phyloP scores from a whole-genome alignment of 768 basidiomycete species.

The Hydnomerulius pinastri region DNA sequence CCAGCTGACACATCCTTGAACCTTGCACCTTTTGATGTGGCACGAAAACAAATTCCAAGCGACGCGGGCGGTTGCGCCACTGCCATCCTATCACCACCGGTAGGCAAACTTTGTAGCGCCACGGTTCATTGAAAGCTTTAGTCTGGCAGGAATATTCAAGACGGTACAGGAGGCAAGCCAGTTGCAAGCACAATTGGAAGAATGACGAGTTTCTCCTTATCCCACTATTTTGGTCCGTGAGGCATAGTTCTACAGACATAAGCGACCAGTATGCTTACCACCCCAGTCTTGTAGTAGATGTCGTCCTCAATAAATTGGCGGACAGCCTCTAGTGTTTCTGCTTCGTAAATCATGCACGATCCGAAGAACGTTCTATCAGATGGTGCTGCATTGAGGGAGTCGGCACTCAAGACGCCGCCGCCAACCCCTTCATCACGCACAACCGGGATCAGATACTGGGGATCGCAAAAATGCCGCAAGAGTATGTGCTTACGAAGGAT shows the following conservation, averaged over 20 bases:
- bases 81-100: too few species aligned
- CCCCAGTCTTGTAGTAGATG: conserved; percentile 21
- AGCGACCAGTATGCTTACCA: conserved; percentile 17
- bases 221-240: conserved; percentile 48
- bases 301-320: conserved; percentile 26
- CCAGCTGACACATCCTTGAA: too few species aligned
- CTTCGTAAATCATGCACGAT: conserved; percentile 55
- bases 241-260: neutral
- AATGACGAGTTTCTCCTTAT: conserved; percentile 54
- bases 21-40: too few species aligned
- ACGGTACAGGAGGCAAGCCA: conserved; percentile 9
- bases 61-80: conserved; percentile 3
- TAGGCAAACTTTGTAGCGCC: too few species aligned
- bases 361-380: conserved; percentile 60
- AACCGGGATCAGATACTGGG: conserved; percentile 12
- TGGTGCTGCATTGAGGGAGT: conserved; percentile 49
- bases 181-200: conserved; percentile 42
- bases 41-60: too few species aligned
- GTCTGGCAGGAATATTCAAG: neutral
- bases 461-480: neutral
- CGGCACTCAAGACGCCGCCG: conserved; percentile 56
- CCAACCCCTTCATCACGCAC: conserved; percentile 45
- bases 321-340: conserved; percentile 49
- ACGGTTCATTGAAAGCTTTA: neutral
- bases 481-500: conserved; percentile 56